Base-by-base conservation (phyloP, 768 basidiomycete genomes). In the Pleurotus eryngii region DNA sequence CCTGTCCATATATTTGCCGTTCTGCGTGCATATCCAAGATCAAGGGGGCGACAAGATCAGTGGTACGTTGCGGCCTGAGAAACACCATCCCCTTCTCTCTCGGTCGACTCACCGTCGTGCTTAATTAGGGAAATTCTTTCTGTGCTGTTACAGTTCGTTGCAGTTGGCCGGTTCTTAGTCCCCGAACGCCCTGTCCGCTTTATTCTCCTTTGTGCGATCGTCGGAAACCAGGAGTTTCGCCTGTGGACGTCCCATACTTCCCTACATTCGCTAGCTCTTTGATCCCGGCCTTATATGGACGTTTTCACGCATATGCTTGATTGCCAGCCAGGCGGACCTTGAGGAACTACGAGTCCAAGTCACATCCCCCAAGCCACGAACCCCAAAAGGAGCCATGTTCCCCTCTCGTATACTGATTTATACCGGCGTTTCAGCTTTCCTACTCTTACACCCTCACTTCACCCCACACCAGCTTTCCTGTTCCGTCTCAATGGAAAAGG, bases 401-500 rank as follows among this genome's bases (percentile, higher is more conserved):
- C 51, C 51, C 20, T 30, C 51, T 54, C 51, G 51, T 40, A 14
- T 40, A 11, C 39, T 37, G 26, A 39, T 40, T 40, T 54, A 54
- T 42, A 42, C 39, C 51, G 6, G 18, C 27, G 38, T n/a, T 20
- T 54, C 39, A 38, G 39, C 9, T 40, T 15, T 45, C 42, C 15
- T 24, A 7, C 27, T 20, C 39, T 42, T 54, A 37, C 35, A 24
- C 12, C 51, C 51, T 40, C 18, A 27, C 49, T 30, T 2, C 14
- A 20, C 20, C 49, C 49, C 15, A 42, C 3, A 26, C 9, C 17
- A 14, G 15, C 24, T 17, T 45, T 22, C 14, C 46, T 15, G 24
- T 9, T 9, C 18, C 9, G 1, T 14, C 24, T 15, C 17, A 40
- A 70, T 66, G 67, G 65, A 65, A 47, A 60, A 63, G 27, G 66